These are phyloP conservation scores for Leptographium wingfieldii DNA, from an alignment of 2,329 filamentous ascomycete species.

Conservation along the genomic window DNA sequence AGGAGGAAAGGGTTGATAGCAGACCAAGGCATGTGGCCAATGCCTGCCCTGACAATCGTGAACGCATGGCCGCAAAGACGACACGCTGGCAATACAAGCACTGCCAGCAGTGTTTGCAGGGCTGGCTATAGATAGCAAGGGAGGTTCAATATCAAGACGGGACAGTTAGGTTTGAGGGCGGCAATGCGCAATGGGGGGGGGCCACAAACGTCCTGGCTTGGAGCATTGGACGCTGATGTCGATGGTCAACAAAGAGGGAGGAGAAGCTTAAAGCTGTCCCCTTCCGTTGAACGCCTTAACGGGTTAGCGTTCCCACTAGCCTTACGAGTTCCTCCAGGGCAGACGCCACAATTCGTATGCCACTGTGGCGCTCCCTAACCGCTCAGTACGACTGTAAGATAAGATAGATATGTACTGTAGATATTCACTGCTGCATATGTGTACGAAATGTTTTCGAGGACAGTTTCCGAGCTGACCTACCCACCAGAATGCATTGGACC, in stretches of 20 bases:
- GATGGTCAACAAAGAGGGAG: background rate
- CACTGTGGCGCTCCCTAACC: background rate
- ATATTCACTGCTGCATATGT: background rate
- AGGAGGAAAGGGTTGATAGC: slow-evolving; percentile 39
- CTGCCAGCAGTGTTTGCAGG: slow-evolving; percentile 2
- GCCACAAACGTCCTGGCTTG: background rate
- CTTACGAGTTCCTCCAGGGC: background rate
- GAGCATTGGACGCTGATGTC: background rate
- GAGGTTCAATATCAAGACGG: background rate
- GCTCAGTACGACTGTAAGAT: background rate
- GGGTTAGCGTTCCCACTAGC: background rate
- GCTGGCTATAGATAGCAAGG: background rate
- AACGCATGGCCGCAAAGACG: slow-evolving; percentile 30
- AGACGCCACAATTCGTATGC: background rate
- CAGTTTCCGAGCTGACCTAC: background rate
- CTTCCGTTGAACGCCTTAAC: slow-evolving; percentile 11
- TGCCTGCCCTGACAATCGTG: slow-evolving; percentile 36
- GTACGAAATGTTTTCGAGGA: background rate
- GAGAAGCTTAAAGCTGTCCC: slow-evolving; percentile 15
- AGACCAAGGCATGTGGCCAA: slow-evolving; percentile 56
- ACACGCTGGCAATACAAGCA: slow-evolving; percentile 6
- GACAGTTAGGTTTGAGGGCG: background rate
- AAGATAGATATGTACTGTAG: background rate
- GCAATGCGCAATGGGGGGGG: background rate
- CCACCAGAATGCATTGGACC: background rate